Evolutionary conservation across 192 early-diverging fungal genomes (phyloP), one percentile per base, ranked within the genome.

Genomic region (Backusella circina): DNA sequence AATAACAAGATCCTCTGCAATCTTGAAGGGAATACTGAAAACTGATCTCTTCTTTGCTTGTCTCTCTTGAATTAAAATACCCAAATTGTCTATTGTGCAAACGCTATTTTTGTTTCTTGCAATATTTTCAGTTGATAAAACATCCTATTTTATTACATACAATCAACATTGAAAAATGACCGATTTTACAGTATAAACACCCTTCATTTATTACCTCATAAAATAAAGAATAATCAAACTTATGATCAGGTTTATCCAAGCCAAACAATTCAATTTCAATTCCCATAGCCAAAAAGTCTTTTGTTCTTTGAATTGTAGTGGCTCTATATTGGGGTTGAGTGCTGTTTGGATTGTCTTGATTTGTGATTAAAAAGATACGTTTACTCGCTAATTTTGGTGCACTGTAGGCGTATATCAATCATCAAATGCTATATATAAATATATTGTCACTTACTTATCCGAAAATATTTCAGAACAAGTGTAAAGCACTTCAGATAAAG

Each of bases 321-420:
- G 83, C 82, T 51, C 84, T 75, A 31, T 88, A 67, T 26, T 81
- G 75, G 33, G 81, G 32, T 47, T 90, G 85, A 28, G 70, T 78
- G 0, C 67, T 38, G 75, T 92, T 86, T 2, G 93, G 93, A 64
- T 88, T 80, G 70, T 92, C 90, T 70, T 89, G 82, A 70, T 90
- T 85, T 50, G 93, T 95, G 44, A 95, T 87, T 5, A 95, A 65
- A 67, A 93, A 95, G 64, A 95, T 67, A 21, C 91, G 88, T 76
- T 90, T 91, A 8, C 81, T 81, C 38, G 83, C 86, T 28, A 86
- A 67, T 6, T 82, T 86, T 77, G 86, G 75, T 0, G 88, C 75
- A 33, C 86, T 86, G n/a, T 18, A 41, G 16, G 15, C 26, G 28
- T 61, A 28, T 10, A 10, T 47, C n/a, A n/a, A n/a, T 16, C 18